Evolutionary conservation across 768 basidiomycete species (phyloP), one percentile per base, ranked within the genome.

Genomic region (Candolleomyces eurysporus): DNA sequence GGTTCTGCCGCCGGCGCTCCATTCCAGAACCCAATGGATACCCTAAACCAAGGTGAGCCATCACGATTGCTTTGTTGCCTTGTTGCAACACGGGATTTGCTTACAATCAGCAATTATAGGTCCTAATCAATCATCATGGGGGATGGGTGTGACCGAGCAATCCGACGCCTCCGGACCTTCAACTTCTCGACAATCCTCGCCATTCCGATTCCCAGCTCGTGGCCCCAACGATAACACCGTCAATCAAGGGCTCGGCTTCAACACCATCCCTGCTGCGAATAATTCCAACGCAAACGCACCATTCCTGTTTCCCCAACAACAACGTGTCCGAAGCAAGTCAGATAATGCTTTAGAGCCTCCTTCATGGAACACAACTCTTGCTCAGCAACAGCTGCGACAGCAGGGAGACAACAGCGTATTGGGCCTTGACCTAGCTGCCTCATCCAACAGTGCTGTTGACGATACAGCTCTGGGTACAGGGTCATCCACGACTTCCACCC

Each of bases 281-380:
- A 46, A 19, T 56, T 11, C 36, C 36, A 57, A 48, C 19, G 40
- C 64, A 60, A 48, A 60, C 49, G 39, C 36, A 42, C 54, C 54
- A 7, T 66, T 66, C 57, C 60, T 68, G 52, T 49, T 68, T 66
- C 19, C 68, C 56, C 61, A 68, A 64, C 7, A 66, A 61, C 43
- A 72, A 58, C 79, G 86, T 40, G 73, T 76, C 22, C 78, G 88
- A 57, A 86, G 84, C 72, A 83, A 87, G 66, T 85, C 85, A 1
- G 88, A 89, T 50, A 81, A 84, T 0, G 76, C 83, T 48, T 75
- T 82, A 3, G 83, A 86, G 59, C 81, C 82, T 16, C 82, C 81
- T 1, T 69, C 81, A 49, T 86, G 86, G 86, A 78, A 82, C 58
- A 60, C 64, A 5, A 61, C 67, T n/a, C 68, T 67, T 26, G 49